These are phyloP conservation scores for Nannochloris sp. DNA, from an alignment of 139 green algal species.

Conservation along the genomic window DNA sequence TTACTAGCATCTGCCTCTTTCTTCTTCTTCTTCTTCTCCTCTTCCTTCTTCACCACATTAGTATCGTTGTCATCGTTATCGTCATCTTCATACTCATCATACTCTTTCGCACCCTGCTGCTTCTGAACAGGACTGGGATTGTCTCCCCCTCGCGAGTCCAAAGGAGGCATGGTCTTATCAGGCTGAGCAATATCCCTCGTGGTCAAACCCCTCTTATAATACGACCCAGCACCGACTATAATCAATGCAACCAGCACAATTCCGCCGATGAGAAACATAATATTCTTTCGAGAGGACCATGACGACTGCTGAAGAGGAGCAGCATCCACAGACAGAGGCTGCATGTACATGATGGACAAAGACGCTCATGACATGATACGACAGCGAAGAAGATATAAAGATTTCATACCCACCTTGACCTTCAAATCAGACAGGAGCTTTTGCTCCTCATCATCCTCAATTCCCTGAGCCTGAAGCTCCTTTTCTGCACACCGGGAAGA, in stretches of 20 bases:
- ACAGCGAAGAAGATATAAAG: background rate
- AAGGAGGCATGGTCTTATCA: constrained; percentile 2
- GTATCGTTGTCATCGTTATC: background rate
- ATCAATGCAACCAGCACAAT: constrained; percentile 6
- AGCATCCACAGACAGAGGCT: constrained; percentile 22
- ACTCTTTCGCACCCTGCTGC: background rate
- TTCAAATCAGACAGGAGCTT: constrained; percentile 25
- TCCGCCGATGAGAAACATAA: background rate
- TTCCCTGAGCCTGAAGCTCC: constrained; percentile 26
- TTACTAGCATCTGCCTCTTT: background rate
- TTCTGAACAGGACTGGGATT: background rate
- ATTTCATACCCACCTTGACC: constrained; percentile 12
- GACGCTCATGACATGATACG: background rate
- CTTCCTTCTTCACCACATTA: background rate
- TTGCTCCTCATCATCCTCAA: constrained; percentile 30
- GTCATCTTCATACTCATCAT: constrained; percentile 6
- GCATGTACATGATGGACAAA: background rate
- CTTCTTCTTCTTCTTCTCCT: background rate
- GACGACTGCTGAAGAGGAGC: background rate
- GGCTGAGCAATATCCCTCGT: constrained; percentile 6
- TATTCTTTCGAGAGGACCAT: constrained; percentile 9
- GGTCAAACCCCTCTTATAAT: background rate
- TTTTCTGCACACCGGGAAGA: constrained; percentile 8
- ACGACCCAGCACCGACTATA: constrained; percentile 9
- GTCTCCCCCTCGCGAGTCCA: background rate